Evolutionary conservation across 1,284 basidiomycete genomes (phyloP).

Genomic region (Phellinidium pouzarii): DNA sequence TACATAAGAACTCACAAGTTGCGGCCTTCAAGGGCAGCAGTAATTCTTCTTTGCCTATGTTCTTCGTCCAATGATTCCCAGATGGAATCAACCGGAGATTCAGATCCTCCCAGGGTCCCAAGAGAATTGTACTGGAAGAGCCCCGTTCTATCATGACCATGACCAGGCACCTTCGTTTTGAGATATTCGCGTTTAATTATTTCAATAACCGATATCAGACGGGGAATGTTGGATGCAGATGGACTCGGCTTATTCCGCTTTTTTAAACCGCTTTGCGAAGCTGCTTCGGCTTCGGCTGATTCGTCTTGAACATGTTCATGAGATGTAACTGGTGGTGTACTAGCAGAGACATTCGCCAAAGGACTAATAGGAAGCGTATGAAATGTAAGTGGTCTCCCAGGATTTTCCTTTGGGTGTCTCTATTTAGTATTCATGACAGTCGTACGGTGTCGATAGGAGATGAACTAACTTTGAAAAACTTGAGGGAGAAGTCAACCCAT

Average conservation of each 20-base stretch:
- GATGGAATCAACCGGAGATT: conserved; percentile 21
- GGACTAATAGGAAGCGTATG: conserved; percentile 53
- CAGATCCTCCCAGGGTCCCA: conserved; percentile 46
- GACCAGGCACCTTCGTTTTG: conserved; percentile 38
- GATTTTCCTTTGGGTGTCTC: conserved; percentile 42
- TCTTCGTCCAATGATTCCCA: conserved; percentile 27
- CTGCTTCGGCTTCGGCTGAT: conserved; percentile 9
- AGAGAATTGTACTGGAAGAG: conserved; percentile 80
- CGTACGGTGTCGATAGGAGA: not conserved
- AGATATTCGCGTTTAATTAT: conserved; percentile 79
- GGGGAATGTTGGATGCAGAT: conserved; percentile 48
- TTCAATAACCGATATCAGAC: conserved; percentile 72
- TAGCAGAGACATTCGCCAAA: conserved; percentile 14
- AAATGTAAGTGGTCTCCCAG: conserved; percentile 48
- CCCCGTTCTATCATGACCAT: conserved; percentile 38
- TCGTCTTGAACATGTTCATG: conserved; percentile 19
- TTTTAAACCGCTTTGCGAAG: conserved; percentile 2
- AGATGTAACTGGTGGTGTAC: no score
- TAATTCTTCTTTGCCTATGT: conserved; percentile 28
- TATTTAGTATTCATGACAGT: not conserved
- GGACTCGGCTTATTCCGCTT: conserved; percentile 22
- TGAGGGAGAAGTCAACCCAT: conserved; percentile 57
- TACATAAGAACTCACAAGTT: conserved; percentile 47
- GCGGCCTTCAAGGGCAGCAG: conserved; percentile 34
- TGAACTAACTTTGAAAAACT: conserved; percentile 52